Evolutionary conservation across 805 yeast genomes (phyloP).

Genomic region (Wickerhamomyces pijperi): DNA sequence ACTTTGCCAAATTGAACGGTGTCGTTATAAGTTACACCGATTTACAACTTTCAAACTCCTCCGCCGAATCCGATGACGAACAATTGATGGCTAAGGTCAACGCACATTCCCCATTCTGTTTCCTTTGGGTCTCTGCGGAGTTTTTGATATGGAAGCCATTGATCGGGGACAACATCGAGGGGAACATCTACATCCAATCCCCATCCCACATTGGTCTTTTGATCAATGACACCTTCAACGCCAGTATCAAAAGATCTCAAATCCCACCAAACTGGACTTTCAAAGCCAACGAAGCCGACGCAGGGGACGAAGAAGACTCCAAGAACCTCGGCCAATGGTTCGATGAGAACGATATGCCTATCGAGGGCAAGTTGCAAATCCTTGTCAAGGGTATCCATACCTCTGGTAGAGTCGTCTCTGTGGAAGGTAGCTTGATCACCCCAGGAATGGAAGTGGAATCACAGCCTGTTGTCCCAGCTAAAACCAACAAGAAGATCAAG

Average conservation of each 20-base stretch:
- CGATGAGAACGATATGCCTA: slow-evolving; percentile 58
- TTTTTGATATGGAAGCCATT: slow-evolving; percentile 84
- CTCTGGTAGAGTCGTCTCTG: slow-evolving; percentile 71
- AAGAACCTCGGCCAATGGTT: slow-evolving; percentile 69
- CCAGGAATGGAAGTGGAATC: slow-evolving; percentile 36
- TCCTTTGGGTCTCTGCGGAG: slow-evolving; percentile 77
- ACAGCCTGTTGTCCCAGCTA: slow-evolving; percentile 34
- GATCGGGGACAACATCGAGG: slow-evolving; percentile 79
- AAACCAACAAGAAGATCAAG: slow-evolving; percentile 30
- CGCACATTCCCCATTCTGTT: slow-evolving; percentile 77
- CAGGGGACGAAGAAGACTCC: slow-evolving; percentile 20
- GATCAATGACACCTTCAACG: slow-evolving; percentile 89
- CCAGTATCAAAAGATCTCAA: slow-evolving; percentile 72
- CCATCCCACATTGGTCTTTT: slow-evolving; percentile 90
- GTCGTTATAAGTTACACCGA: slow-evolving; percentile 75
- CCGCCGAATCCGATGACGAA: slow-evolving; percentile 26
- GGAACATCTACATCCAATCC: slow-evolving; percentile 82
- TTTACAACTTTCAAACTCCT: slow-evolving; percentile 38
- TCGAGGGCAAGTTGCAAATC: slow-evolving; percentile 78
- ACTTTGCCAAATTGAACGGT: slow-evolving; percentile 62
- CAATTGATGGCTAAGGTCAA: slow-evolving; percentile 51
- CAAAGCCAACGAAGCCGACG: slow-evolving; percentile 69
- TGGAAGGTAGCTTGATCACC: slow-evolving; percentile 67
- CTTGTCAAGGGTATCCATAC: slow-evolving; percentile 61
- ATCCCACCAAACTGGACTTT: slow-evolving; percentile 86